A percentile compares a stretch with the other conserved stretches of the same genome.
These are phyloP conservation scores for Geranomyces variabilis DNA, from an alignment of 192 early-diverging fungal genomes.

Conservation along the genomic window DNA sequence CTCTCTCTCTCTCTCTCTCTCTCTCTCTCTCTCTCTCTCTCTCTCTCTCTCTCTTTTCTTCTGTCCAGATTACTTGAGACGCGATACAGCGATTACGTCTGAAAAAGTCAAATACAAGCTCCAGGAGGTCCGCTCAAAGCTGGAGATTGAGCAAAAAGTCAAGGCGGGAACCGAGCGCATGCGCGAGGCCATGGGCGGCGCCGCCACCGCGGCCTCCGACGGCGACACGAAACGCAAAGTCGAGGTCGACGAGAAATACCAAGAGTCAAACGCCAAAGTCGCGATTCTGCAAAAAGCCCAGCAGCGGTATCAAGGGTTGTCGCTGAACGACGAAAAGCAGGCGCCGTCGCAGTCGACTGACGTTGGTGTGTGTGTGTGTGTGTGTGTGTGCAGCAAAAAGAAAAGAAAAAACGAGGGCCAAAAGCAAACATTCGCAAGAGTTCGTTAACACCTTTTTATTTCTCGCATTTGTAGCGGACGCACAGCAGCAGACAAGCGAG, in stretches of 20 bases:
- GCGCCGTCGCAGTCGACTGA: not conserved
- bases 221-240: constrained; percentile 43
- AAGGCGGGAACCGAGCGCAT: constrained; percentile 79
- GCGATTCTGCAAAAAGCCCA: constrained; percentile 50
- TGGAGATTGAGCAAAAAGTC: constrained; percentile 95
- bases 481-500: not conserved
- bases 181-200: constrained; percentile 36
- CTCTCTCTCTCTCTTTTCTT: not conserved
- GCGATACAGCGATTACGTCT: constrained; percentile 50
- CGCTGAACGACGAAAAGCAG: constrained; percentile 67
- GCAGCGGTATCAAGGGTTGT: constrained; percentile 85
- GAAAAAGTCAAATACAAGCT: constrained; percentile 72
- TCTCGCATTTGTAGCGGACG: not conserved
- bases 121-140: constrained; percentile 84
- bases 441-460: too few species aligned
- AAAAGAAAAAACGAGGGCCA: too few species aligned
- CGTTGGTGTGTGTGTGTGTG: too few species aligned
- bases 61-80: constrained; percentile 48
- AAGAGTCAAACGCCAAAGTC: constrained; percentile 53
- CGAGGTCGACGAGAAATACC: constrained; percentile 51
- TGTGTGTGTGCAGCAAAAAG: too few species aligned
- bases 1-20: too few species aligned
- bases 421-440: too few species aligned
- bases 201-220: not conserved
- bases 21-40: too few species aligned